phyloP scores from a whole-genome alignment of 2,329 filamentous ascomycete species.

The Clarireedia paspali region DNA sequence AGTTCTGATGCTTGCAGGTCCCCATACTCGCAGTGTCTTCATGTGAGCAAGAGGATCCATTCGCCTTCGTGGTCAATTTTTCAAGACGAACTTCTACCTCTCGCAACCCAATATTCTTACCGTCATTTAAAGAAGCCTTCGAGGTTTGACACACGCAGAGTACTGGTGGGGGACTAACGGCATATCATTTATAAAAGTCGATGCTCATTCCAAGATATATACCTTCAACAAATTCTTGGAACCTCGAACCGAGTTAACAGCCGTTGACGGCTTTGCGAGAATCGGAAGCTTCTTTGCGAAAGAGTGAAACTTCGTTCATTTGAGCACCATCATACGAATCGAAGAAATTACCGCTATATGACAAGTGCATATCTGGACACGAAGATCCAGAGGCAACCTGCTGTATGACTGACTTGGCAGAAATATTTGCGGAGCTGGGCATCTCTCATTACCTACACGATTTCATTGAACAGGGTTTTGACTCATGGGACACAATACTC shows the following conservation, averaged over 20 bases:
- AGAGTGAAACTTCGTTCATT: not conserved
- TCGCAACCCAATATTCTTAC: not conserved
- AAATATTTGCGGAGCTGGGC: conserved; percentile 66
- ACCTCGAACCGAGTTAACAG: not conserved
- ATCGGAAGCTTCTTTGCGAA: not conserved
- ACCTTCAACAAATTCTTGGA: not conserved
- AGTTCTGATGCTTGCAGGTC: no score
- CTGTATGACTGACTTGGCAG: conserved; percentile 47
- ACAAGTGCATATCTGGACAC: conserved; percentile 22
- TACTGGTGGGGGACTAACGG: not conserved
- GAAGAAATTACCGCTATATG: not conserved
- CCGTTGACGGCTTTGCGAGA: not conserved
- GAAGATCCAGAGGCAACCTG: conserved; percentile 27
- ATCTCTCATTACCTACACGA: conserved; percentile 66
- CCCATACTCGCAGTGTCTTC: not conserved
- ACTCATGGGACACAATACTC: conserved; percentile 75
- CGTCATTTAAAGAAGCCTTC: not conserved
- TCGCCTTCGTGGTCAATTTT: not conserved
- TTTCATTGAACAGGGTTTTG: conserved; percentile 74
- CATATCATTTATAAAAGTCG: not conserved
- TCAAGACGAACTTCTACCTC: not conserved
- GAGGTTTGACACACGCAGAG: not conserved
- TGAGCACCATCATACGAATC: not conserved
- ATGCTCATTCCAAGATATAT: not conserved
- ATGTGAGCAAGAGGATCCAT: not conserved